Evolutionary conservation across 441 rosid genomes (phyloP).

Genomic region (Pelargonium australe): DNA sequence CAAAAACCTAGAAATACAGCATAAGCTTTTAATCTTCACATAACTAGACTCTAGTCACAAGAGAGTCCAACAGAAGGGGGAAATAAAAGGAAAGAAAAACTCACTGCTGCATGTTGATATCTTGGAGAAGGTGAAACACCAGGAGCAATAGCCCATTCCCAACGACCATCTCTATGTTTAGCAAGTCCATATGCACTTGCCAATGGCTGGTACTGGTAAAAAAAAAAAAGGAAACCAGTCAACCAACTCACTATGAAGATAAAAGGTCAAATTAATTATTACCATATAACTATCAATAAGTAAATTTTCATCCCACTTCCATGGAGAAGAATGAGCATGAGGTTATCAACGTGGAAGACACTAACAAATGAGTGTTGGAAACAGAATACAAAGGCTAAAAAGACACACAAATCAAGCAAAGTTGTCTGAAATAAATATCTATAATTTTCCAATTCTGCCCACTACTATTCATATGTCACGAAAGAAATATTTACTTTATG

Average conservation of each 20-base stretch:
- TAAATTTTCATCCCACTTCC: background rate
- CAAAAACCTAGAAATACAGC: conserved; percentile 63
- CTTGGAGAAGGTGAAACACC: conserved; percentile 97
- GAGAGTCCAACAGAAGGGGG: conserved; percentile 4
- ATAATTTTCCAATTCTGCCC: background rate
- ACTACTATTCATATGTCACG: background rate
- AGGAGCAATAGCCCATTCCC: conserved; percentile 99
- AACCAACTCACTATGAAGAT: background rate
- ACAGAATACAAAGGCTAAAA: background rate
- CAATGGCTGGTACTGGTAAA: conserved; percentile 64
- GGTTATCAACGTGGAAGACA: background rate
- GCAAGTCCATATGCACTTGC: conserved; percentile 99
- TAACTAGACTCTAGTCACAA: background rate
- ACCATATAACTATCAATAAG: background rate
- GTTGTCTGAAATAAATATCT: background rate
- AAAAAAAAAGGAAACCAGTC: conserved; percentile 16
- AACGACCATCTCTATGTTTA: conserved; percentile 98
- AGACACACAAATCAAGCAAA: background rate
- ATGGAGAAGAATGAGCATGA: background rate
- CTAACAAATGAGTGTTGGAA: background rate
- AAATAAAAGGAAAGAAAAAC: conserved; percentile 28
- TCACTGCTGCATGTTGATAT: conserved; percentile 99
- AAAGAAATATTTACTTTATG: background rate
- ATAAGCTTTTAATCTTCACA: conserved; percentile 18
- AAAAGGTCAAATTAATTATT: background rate